Evolutionary conservation across 2,329 filamentous ascomycete genomes (phyloP), one percentile per base, ranked within the genome.

Genomic region (Pyricularia grisea): DNA sequence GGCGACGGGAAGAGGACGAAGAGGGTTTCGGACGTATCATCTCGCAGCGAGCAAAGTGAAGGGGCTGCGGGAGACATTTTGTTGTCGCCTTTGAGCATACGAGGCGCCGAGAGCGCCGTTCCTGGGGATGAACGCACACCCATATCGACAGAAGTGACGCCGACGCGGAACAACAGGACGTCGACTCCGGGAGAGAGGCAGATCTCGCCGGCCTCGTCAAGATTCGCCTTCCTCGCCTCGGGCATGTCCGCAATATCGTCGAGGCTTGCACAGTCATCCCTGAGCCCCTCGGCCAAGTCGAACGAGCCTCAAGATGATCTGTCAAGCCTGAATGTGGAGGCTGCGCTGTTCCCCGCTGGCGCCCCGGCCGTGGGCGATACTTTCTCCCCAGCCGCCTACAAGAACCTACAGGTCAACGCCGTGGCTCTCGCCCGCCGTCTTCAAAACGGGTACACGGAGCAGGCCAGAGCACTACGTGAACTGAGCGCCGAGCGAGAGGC

Each of bases 331-430:
- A 81, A 89, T 73, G 80, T 90, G 58, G 82, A 85, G 36, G 75
- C 82, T 1, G 83, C 83, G 0, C 80, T 90, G 14, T 88, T 84
- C 70, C 85, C 86, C 0, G 71, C 76, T 0, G 78, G 79, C 2
- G 73, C 78, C 0, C 79, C 83, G 0, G 72, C 74, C 0, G 80
- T 83, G 14, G 76, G 80, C 55, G 83, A 87, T 60, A 74, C 83
- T 1, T 87, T 88, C 75, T 88, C 87, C 0, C 86, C 87, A 0
- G 81, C 84, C 0, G 83, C 84, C 11, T 90, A 84, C 77, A 88
- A 87, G 74, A 88, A 87, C 74, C 79, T 89, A n/a, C 85, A 87
- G 70, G 77, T 79, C 71, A 87, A 86, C 69, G 88, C 88, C 2
- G 78, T 80, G 4, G 84, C 85, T 4, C 77, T 89, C 4, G 75